Base-by-base conservation (phyloP, 768 basidiomycete genomes). In the Kwoniella europaea region DNA sequence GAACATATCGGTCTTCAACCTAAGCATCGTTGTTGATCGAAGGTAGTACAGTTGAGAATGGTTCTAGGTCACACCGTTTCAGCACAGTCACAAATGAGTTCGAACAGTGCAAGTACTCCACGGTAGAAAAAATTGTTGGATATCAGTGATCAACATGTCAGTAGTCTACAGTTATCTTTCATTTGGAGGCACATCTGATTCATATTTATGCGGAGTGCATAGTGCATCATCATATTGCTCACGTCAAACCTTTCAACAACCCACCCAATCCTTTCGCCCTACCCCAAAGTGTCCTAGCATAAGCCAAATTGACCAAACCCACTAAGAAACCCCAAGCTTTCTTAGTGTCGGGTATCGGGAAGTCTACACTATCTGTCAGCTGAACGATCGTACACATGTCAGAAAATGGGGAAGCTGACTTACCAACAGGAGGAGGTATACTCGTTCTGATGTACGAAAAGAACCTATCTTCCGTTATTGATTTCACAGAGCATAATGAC, bases 401-500 rank as follows among this genome's bases (percentile, higher is more conserved):
- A 35, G 27, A 4, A 13, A 13, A 58, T 3, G 4, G 24, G n/a
- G 59, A 16, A 18, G 57, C 4, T 10, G 20, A 80, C 83, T 71
- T 29, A 83, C 84, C 93, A 41, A 99, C 85, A 1, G 90, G 90
- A 56, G 87, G 87, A 0, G 97, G 97, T 71, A 99, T 97, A 12
- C 83, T 85, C 0, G 97, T 99, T 81, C 93, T 90, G 54, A 95
- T 86, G 55, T 90, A 80, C 43, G 90, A 89, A 66, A 94, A 92
- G 88, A 91, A 93, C 58, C 92, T 88, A 83, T 99, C 97, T 18
- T 88, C 86, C 65, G 92, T 88, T 61, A 99, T 89, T 15, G 91
- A 91, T 82, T 99, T 99, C 63, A 91, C 87, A 78, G 92, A 93
- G 56, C 93, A 94, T 52, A 99, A 85, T 1, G 91, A 86, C 29